Conservation (phyloP, 1,284 basidiomycete genomes). For the Pseudozyma pruni region DNA sequence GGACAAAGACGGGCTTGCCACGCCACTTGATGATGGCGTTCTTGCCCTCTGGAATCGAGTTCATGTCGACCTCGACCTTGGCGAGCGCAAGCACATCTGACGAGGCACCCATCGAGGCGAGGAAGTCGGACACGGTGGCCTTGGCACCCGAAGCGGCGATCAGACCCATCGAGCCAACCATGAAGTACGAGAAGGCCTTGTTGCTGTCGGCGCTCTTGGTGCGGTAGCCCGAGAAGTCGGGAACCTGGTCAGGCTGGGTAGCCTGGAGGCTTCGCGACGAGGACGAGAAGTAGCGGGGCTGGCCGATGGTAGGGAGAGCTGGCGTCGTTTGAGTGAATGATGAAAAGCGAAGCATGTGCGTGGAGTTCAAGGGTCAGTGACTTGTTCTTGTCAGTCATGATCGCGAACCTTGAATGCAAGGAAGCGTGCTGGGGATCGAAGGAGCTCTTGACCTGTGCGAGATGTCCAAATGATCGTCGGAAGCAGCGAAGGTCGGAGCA, state of each 20-base stretch:
- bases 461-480: too few relatives aligned
- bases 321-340: background rate
- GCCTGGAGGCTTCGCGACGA: slow-evolving; percentile 55
- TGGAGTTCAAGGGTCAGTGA: background rate
- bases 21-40: slow-evolving; percentile 77
- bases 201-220: slow-evolving; percentile 76
- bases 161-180: slow-evolving; percentile 95
- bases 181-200: slow-evolving; percentile 92
- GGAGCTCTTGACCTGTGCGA: too few relatives aligned
- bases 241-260: slow-evolving; percentile 73
- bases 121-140: slow-evolving; percentile 91
- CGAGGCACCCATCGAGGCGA: slow-evolving; percentile 94
- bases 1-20: slow-evolving; percentile 99
- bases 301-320: slow-evolving; percentile 49
- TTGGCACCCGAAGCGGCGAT: slow-evolving; percentile 94
- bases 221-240: slow-evolving; percentile 87
- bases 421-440: too few relatives aligned
- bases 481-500: too few relatives aligned
- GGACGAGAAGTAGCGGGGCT: slow-evolving; percentile 61
- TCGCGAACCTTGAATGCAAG: too few relatives aligned
- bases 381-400: too few relatives aligned
- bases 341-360: too few relatives aligned
- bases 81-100: slow-evolving; percentile 97
- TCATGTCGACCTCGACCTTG: slow-evolving; percentile 95
- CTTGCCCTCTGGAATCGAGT: slow-evolving; percentile 94